Evolutionary conservation across 1,284 basidiomycete genomes (phyloP), one percentile per base, ranked within the genome.

Genomic region (Fomitopsis betulina): DNA sequence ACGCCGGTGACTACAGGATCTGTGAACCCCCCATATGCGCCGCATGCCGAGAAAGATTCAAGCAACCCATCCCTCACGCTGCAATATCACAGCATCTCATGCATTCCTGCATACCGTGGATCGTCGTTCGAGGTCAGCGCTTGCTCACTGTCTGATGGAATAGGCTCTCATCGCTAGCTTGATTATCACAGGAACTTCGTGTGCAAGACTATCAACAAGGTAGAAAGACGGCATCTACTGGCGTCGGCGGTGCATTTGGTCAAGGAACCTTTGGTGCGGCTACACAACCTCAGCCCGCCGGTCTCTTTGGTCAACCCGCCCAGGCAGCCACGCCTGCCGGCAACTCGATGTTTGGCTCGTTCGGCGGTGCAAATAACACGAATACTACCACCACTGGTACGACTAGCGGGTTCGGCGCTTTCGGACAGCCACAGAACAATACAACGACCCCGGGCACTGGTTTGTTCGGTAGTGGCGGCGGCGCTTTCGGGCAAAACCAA

Each of bases 41-140:
- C 73, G 0, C 83, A 75, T 59, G 70, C 60, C 32, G 89, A 91
- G 68, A 89, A 89, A 62, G 89, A 91, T 63, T 60, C 72, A 4
- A 76, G 73, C 49, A 60, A 72, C 12, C 74, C 58, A 43, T 37
- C 35, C 35, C 54, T 71, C 27, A 81, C 74, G 4, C 73, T 85
- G 33, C 84, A 86, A 59, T 91, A 87, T 67, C 89, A 92, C 70
- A 79, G 85, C 35, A 89, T 89, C 54, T 79, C 85, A n/a, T 86
- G 85, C 59, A 87, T 85, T 76, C 86, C 86, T 23, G 77, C 78
- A 13, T 92, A 91, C 67, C 72, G 78, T 57, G 84, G 85, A 47
- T 82, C 79, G 57, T 91, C 89, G n/a, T 80, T 87, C 58, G 90
- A 91, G 74, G 88, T 86, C 56, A 53, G 78, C 72, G 32, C 13